Base-by-base conservation (phyloP, 1,284 basidiomycete genomes). In the Apiotrichum veenhuisii region DNA sequence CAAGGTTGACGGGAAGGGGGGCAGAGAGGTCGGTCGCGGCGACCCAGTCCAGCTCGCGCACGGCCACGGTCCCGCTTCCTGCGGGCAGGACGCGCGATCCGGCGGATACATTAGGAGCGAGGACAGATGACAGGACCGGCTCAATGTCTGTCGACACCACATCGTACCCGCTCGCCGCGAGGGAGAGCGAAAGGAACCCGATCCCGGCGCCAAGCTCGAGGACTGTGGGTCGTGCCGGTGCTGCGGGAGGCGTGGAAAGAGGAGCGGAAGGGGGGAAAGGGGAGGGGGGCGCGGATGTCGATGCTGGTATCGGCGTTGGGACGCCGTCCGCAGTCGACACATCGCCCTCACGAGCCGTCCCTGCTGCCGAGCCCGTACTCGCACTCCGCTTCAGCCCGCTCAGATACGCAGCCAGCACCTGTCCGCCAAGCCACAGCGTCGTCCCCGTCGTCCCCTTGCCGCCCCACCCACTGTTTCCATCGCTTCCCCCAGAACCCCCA, bases 171-270 rank as follows among this genome's bases (percentile, higher is more conserved):
- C 87, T 78, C 20, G 83, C 80, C 40, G 83, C 80, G 57, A 93
- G 80, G 12, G 83, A 82, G 44, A 95, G 84, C 18, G 87, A 82
- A 63, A 86, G 84, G 59, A 89, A 82, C 37, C 90, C 91, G 50
- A 89, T 84, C 30, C 91, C 91, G 64, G 86, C 85, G 54, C 91
- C 91, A 20, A 94, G 79, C 69, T 95, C 91, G 57, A 92, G 79
- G 5, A 82, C 86, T 54, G 77, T 59, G 61, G 59, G 49, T 64
- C 38, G n/a, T 61, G 52, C 17, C 58, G n/a, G n/a, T 34, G 26
- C 62, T 57, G 44, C 57, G 48, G 12, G 65, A 53, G 53, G 64
- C 63, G 23, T n/a, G 43, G 33, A 17, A 34, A n/a, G n/a, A n/a
- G n/a, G n/a, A n/a, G n/a, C n/a, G n/a, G n/a, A n/a, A n/a, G n/a